Conservation (phyloP, 1,284 basidiomycete species). For the Naganishia albida region DNA sequence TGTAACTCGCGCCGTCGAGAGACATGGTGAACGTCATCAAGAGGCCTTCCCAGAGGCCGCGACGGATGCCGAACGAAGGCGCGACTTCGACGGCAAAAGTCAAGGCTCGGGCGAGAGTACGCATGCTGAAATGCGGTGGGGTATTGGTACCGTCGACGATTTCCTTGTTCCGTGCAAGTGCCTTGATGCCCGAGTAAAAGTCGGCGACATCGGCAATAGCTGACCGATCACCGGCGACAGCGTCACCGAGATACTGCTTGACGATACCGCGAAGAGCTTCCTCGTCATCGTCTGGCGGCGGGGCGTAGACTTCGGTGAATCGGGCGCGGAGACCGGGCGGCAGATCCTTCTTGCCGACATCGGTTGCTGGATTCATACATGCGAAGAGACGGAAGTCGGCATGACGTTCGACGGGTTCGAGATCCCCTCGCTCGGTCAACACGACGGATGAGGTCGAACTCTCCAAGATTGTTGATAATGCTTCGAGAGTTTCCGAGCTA, state of each 20-base stretch:
- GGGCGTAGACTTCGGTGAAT: slow-evolving; percentile 95
- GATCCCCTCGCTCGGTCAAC: slow-evolving; percentile 87
- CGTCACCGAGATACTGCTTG: slow-evolving; percentile 83
- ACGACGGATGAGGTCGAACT: slow-evolving; percentile 86
- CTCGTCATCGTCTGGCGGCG: slow-evolving; percentile 85
- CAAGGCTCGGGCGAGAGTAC: slow-evolving; percentile 87
- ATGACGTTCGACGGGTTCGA: slow-evolving; percentile 88
- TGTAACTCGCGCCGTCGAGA: slow-evolving; percentile 73
- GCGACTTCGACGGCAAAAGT: slow-evolving; percentile 86
- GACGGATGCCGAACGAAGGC: slow-evolving; percentile 72
- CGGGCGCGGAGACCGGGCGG: slow-evolving; percentile 84
- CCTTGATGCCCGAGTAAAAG: slow-evolving; percentile 82
- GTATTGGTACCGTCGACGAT: slow-evolving; percentile 94
- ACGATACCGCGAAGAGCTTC: slow-evolving; percentile 89
- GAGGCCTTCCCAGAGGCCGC: slow-evolving; percentile 93
- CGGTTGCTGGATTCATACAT: slow-evolving; percentile 99
- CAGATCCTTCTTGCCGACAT: slow-evolving; percentile 97
- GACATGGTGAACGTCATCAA: slow-evolving; percentile 98
- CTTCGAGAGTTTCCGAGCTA: slow-evolving; percentile 91
- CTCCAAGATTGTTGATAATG: slow-evolving; percentile 81
- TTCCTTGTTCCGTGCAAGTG: slow-evolving; percentile 73
- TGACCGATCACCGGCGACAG: slow-evolving; percentile 80
- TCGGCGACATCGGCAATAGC: slow-evolving; percentile 89
- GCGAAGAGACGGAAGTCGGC: slow-evolving; percentile 95
- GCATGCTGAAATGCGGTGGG: slow-evolving; percentile 96